Evolutionary conservation across 1,284 basidiomycete genomes (phyloP), one percentile per base, ranked within the genome.

Genomic region (Pseudozyma tsukubaensis): DNA sequence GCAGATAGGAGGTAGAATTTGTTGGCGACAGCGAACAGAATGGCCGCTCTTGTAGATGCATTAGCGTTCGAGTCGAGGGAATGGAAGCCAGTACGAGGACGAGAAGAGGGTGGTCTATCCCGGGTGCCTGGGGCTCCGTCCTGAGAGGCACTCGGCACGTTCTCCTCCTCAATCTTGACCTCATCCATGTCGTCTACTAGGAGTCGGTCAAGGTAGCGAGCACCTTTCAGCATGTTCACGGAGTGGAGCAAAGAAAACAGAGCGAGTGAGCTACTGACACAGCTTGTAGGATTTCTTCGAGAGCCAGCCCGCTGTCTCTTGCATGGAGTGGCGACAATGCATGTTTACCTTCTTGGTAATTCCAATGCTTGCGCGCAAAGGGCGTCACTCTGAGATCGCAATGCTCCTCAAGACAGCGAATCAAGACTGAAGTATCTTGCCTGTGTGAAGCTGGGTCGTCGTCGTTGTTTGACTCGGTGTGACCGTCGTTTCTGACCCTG

Each of bases 1-100:
- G 95, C 94, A 10, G 92, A 92, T 2, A 96, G 88, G 0, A 92
- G 91, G 80, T 94, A 95, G 81, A 93, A 94, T 85, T 93, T 95
- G 66, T 42, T 16, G 32, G 64, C 50, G 2, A 75, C 59, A 3
- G 77, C 72, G 7, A 70, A 63, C 16, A 77, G 36, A 18, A 72
- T 69, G 4, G 68, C 77, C 16, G 72, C 69, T 36, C 71, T 50
- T 3, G 57, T 68, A 3, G 59, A 67, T 3, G 74, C 66, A 24
- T 69, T 63, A 7, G 63, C 57, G 44, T 52, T 62, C 4, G 60
- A 37, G n/a, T 68, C 61, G 19, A 66, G 51, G n/a, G 66, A 66
- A 12, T 18, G 35, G 45, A 19, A 36, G 21, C 44, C 45, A 14
- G 52, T 55, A 32, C 86, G 86, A 79, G 78, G 92, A 91, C 94